Evolutionary conservation across 495 filamentous ascomycete genomes (phyloP).

Genomic region (Hyaloscypha variabilis): DNA sequence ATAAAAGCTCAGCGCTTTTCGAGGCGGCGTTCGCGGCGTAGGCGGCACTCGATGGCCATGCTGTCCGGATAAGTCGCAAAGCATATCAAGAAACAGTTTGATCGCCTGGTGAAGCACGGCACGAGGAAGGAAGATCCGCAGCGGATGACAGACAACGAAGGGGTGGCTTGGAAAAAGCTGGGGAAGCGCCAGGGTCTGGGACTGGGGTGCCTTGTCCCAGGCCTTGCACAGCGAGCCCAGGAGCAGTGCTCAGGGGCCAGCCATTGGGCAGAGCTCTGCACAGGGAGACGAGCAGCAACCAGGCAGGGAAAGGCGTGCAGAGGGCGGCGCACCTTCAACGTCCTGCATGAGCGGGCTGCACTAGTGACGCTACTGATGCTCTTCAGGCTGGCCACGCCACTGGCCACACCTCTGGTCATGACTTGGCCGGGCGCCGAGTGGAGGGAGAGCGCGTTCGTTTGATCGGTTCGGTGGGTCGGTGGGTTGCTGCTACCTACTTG

Average conservation of each 20-base stretch:
- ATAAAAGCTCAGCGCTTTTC: background rate
- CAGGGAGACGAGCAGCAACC: background rate
- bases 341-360: slow-evolving; percentile 9
- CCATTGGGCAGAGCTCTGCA: slow-evolving; percentile 7
- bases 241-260: background rate
- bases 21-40: background rate
- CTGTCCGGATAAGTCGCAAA: slow-evolving; percentile 3
- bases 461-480: slow-evolving; percentile 10
- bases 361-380: background rate
- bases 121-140: slow-evolving; percentile 18
- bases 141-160: slow-evolving; percentile 14
- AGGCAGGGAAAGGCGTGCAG: slow-evolving; percentile 21
- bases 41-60: background rate
- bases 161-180: slow-evolving; percentile 31
- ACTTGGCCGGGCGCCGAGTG: slow-evolving; percentile 21
- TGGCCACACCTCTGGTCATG: background rate
- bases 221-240: no score
- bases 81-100: background rate
- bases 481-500: background rate
- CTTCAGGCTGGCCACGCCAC: background rate
- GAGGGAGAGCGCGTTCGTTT: slow-evolving; percentile 3
- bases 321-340: slow-evolving; percentile 19
- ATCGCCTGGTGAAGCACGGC: slow-evolving; percentile 11
- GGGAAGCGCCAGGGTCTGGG: slow-evolving; percentile 21
- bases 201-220: slow-evolving; percentile 8